These are phyloP conservation scores for Bjerkandera adusta DNA, from an alignment of 1,284 basidiomycete species.

Conservation along the genomic window DNA sequence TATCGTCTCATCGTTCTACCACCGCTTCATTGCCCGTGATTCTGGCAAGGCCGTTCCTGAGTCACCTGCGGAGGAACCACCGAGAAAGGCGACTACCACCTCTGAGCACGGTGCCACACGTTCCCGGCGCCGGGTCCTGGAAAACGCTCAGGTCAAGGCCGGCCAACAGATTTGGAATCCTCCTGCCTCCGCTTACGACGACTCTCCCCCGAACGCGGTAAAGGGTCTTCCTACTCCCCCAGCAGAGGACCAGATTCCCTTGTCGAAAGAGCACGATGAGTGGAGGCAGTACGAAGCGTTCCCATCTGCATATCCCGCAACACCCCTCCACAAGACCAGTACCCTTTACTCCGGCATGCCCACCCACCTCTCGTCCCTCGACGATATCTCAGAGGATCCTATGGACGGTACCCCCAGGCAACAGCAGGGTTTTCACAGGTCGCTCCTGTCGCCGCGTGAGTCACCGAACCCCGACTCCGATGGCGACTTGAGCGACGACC, in stretches of 20 bases:
- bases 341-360: slow-evolving; percentile 16
- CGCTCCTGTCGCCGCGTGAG: slow-evolving; percentile 64
- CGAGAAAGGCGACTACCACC: not conserved
- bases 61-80: not conserved
- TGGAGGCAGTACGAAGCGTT: slow-evolving; percentile 51
- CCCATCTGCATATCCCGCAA: slow-evolving; percentile 48
- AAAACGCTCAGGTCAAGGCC: slow-evolving; percentile 12
- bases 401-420: slow-evolving; percentile 7
- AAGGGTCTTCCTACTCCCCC: slow-evolving; percentile 13
- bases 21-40: slow-evolving; percentile 13
- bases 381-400: slow-evolving; percentile 30
- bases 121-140: slow-evolving; percentile 10
- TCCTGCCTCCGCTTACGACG: slow-evolving; percentile 32
- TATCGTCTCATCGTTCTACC: slow-evolving; percentile 40
- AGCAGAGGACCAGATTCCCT: slow-evolving; percentile 9
- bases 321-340: slow-evolving; percentile 33
- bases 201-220: slow-evolving; percentile 14
- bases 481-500: slow-evolving; percentile 55
- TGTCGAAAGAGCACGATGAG: slow-evolving; percentile 21
- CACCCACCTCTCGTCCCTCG: slow-evolving; percentile 20
- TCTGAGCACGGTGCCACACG: slow-evolving; percentile 14
- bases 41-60: not conserved
- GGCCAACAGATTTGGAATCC: slow-evolving; percentile 40
- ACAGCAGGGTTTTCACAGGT: slow-evolving; percentile 53
- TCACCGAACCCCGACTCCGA: slow-evolving; percentile 54